These are phyloP conservation scores for Haplosporangium sp. DNA, from an alignment of 371 early-diverging fungal genomes.

Conservation along the genomic window DNA sequence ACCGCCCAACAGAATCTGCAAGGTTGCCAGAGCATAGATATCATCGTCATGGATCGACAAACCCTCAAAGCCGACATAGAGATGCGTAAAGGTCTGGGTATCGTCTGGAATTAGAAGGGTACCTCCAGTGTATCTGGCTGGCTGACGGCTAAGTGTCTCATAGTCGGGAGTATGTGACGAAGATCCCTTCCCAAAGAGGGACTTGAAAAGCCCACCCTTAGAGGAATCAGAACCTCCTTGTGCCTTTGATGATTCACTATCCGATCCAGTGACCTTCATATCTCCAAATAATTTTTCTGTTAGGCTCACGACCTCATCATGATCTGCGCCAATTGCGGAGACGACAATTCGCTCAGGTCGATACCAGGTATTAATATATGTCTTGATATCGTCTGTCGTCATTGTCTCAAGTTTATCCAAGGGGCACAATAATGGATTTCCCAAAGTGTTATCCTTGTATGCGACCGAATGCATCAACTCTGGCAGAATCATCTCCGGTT, in stretches of 20 bases:
- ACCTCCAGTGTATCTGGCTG: slow-evolving; percentile 89
- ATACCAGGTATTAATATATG: slow-evolving; percentile 84
- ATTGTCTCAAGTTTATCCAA: slow-evolving; percentile 73
- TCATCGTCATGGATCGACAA: slow-evolving; percentile 85
- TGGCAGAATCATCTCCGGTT: slow-evolving; percentile 88
- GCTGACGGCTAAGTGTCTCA: slow-evolving; percentile 36
- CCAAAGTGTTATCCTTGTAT: slow-evolving; percentile 84
- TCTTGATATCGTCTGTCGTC: slow-evolving; percentile 74
- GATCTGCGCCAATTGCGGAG: slow-evolving; percentile 90
- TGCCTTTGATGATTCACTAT: slow-evolving; percentile 10
- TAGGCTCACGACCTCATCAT: slow-evolving; percentile 83
- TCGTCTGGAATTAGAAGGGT: slow-evolving; percentile 73
- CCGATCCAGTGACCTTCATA: slow-evolving; percentile 42
- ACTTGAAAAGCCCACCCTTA: slow-evolving; percentile 40
- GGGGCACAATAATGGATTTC: slow-evolving; percentile 86
- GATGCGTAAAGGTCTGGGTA: slow-evolving; percentile 78
- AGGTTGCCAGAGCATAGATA: slow-evolving; percentile 90
- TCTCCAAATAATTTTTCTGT: slow-evolving; percentile 76
- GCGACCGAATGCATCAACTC: slow-evolving; percentile 91
- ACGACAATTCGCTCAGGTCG: slow-evolving; percentile 92
- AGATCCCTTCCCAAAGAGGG: slow-evolving; percentile 38
- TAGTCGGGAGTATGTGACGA: slow-evolving; percentile 24
- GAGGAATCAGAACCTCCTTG: slow-evolving; percentile 30
- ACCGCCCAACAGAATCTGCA: slow-evolving; percentile 94
- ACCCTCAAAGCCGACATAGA: slow-evolving; percentile 92